A percentile compares a stretch with the other conserved stretches of the same genome.
Conservation (phyloP, 2,329 filamentous ascomycete species). For the Fusarium sp. region DNA sequence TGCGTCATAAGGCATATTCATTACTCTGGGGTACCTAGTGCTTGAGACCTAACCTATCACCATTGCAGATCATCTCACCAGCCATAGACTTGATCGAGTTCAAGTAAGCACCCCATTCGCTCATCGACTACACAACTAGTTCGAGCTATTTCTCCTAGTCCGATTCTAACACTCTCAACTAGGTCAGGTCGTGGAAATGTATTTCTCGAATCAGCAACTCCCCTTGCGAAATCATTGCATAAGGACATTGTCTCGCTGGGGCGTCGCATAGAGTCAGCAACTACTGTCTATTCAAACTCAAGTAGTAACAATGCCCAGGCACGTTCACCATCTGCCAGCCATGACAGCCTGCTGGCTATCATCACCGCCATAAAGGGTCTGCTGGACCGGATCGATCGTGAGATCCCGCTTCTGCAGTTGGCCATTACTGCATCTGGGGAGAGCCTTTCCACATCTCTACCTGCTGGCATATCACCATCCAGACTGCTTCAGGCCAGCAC, state of each 20-base stretch:
- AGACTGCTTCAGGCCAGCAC: conserved; percentile 92
- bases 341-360: conserved; percentile 74
- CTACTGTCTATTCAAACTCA: conserved; percentile 66
- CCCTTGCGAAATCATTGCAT: conserved; percentile 83
- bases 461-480: conserved; percentile 87
- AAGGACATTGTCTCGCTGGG: conserved; percentile 85
- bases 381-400: conserved; percentile 84
- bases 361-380: conserved; percentile 79
- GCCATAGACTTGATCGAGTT: conserved; percentile 93
- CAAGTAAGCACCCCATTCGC: conserved; percentile 64
- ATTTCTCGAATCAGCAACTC: conserved; percentile 82
- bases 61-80: conserved; percentile 79
- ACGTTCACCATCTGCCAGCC: conserved; percentile 55
- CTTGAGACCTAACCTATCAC: conserved; percentile 10
- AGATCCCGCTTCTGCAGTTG: conserved; percentile 89
- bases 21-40: not conserved
- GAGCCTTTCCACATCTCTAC: conserved; percentile 81
- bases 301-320: conserved; percentile 49
- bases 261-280: conserved; percentile 76
- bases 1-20: conserved; percentile 44
- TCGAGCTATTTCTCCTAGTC: conserved; percentile 1
- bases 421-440: conserved; percentile 95
- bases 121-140: conserved; percentile 18
- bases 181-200: conserved; percentile 65
- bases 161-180: conserved; percentile 5